Evolutionary conservation across 306 rosid species (phyloP).

Genomic region (Alnus rubra): DNA sequence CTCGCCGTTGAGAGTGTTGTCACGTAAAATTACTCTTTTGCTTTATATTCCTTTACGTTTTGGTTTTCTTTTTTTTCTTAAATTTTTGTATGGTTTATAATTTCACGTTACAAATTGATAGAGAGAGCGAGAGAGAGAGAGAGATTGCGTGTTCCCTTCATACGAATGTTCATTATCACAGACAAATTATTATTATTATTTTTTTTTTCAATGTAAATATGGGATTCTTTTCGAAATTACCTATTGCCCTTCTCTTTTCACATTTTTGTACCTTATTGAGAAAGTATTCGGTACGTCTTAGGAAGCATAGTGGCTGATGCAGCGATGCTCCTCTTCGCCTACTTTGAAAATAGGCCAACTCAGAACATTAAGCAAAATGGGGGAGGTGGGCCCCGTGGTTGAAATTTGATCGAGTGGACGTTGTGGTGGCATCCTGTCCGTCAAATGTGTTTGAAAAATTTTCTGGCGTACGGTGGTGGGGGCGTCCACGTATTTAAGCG

Average conservation of each 20-base stretch:
- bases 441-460: background rate
- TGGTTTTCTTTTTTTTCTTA: background rate
- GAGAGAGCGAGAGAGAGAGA: background rate
- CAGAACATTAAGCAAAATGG: background rate
- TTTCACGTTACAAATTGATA: background rate
- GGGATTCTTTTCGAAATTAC: background rate
- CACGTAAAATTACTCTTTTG: constrained; percentile 10
- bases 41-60: constrained; percentile 15
- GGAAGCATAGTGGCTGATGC: background rate
- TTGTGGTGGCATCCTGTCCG: constrained; percentile 6
- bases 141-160: constrained; percentile 32
- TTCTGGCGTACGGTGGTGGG: background rate
- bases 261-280: background rate
- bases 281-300: background rate
- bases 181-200: background rate
- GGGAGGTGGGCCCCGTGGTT: background rate
- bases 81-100: background rate
- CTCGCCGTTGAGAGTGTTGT: constrained; percentile 19
- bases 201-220: constrained; percentile 30
- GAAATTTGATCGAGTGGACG: constrained; percentile 12
- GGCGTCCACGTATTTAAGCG: background rate
- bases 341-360: background rate
- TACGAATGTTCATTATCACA: constrained; percentile 31
- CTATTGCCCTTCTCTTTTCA: background rate
- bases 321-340: background rate